These are phyloP conservation scores for Zopfia rhizophila DNA, from an alignment of 2,329 filamentous ascomycete genomes.

Conservation along the genomic window DNA sequence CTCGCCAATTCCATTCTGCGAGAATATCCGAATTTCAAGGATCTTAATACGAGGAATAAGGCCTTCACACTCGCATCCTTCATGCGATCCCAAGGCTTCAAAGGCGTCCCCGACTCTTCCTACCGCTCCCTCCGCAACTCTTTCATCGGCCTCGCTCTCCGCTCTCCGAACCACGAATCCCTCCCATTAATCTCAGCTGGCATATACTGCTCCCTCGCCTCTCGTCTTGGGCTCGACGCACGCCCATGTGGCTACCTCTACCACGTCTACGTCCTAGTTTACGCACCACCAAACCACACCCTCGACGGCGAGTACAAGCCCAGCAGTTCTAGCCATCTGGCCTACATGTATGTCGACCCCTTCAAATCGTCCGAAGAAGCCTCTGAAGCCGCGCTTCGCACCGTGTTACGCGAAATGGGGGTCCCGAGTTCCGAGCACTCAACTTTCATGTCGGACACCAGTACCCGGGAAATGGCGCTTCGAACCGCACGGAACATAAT, in stretches of 20 bases:
- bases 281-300: constrained; percentile 68
- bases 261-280: constrained; percentile 85
- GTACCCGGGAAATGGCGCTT: constrained; percentile 74
- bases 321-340: constrained; percentile 34
- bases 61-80: constrained; percentile 76
- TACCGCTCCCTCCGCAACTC: constrained; percentile 88
- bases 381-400: constrained; percentile 66
- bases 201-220: constrained; percentile 85
- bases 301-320: constrained; percentile 54
- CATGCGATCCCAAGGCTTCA: constrained; percentile 74
- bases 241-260: constrained; percentile 83
- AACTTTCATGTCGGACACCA: constrained; percentile 72
- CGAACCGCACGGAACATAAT: constrained; percentile 85
- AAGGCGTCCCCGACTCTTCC: constrained; percentile 75
- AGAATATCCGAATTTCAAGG: constrained; percentile 64
- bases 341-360: constrained; percentile 84
- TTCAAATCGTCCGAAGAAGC: constrained; percentile 78
- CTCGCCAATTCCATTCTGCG: constrained; percentile 67
- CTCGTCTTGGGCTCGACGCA: constrained; percentile 78
- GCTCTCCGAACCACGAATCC: constrained; percentile 77
- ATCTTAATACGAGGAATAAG: constrained; percentile 71
- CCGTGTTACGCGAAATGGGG: constrained; percentile 67
- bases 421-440: constrained; percentile 50
- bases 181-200: constrained; percentile 86
- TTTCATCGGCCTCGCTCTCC: constrained; percentile 84